Evolutionary conservation across 208 protist genomes (phyloP), one percentile per base, ranked within the genome.

Genomic region (Leishmania tarentolae): DNA sequence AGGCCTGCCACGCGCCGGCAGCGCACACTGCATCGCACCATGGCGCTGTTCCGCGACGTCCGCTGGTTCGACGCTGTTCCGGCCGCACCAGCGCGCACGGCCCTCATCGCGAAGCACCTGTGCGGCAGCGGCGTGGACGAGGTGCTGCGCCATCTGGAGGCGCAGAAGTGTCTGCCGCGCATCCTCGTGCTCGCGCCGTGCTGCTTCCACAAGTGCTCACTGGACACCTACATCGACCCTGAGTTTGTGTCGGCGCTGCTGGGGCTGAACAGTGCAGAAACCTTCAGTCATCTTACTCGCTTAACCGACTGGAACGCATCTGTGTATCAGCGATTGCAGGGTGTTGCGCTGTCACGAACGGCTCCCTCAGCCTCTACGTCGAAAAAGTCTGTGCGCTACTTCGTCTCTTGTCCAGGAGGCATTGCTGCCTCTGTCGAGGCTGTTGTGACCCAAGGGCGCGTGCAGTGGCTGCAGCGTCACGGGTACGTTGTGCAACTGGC

Each of bases 61-160:
- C 56, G 81, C 63, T 94, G 90, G 90, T 52, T 65, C 24, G n/a
- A 57, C n/a, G 89, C 83, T 57, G 78, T 91, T n/a, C 69, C 63
- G 21, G 88, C 78, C 0, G 76, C 79, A 28, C 89, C 91, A 66
- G 61, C 79, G 40, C 82, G 80, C 40, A 90, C 77, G 57, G 90
- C 86, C 11, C 79, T 95, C 66, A 84, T 95, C 57, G 92, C 93
- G 35, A 97, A 97, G 83, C 93, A 97, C 74, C 89, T 97, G 40
- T 97, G 93, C 75, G 93, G 93, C 35, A 94, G 88, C 50, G 88
- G 88, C 75, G 87, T 95, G 53, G 93, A 95, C 76, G 85, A 90
- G 76, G 94, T 91, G 70, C 79, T 97, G 53, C 79, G 66, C 17
- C 88, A 92, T 70, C 82, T 95, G 57, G 85, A 90, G 31, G 50